Conservation (phyloP, 1,284 basidiomycete genomes). For the Spongispora temasekensis region DNA sequence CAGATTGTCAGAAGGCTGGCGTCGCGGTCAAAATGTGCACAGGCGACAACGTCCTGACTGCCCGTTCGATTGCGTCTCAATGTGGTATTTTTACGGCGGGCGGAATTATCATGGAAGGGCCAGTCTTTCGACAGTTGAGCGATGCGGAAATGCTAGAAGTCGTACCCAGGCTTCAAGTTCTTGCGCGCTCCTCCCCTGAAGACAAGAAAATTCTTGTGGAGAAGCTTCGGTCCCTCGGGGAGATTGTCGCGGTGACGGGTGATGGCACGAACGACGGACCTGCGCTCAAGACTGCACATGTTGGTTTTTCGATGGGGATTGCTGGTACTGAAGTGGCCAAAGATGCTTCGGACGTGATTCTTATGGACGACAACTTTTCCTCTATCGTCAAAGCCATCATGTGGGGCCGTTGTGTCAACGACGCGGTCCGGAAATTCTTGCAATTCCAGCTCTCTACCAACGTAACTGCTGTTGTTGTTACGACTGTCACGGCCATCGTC, state of each 20-base stretch:
- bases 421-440: conserved; percentile 95
- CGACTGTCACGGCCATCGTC: conserved; percentile 88
- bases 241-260: conserved; percentile 96
- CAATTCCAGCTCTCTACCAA: conserved; percentile 99
- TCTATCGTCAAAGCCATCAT: conserved; percentile 97
- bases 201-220: conserved; percentile 96
- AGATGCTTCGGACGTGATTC: conserved; percentile 98
- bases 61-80: conserved; percentile 91
- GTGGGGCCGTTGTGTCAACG: conserved; percentile 99
- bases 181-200: conserved; percentile 95
- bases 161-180: conserved; percentile 71
- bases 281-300: conserved; percentile 91
- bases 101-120: conserved; percentile 97
- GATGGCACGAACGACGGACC: conserved; percentile 99
- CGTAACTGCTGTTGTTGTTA: conserved; percentile 93
- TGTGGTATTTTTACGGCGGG: conserved; percentile 93
- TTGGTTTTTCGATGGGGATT: conserved; percentile 98
- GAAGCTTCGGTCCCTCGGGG: conserved; percentile 84
- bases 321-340: conserved; percentile 99
- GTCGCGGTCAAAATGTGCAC: conserved; percentile 99
- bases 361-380: conserved; percentile 98
- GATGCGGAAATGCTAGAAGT: conserved; percentile 61
- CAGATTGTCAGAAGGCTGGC: conserved; percentile 84
- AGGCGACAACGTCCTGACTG: conserved; percentile 95
- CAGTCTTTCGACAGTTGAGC: conserved; percentile 66